Evolutionary conservation across 176 grass and related monocot genomes (phyloP), one percentile per base, ranked within the genome.

Genomic region (Oryza glumipatula): DNA sequence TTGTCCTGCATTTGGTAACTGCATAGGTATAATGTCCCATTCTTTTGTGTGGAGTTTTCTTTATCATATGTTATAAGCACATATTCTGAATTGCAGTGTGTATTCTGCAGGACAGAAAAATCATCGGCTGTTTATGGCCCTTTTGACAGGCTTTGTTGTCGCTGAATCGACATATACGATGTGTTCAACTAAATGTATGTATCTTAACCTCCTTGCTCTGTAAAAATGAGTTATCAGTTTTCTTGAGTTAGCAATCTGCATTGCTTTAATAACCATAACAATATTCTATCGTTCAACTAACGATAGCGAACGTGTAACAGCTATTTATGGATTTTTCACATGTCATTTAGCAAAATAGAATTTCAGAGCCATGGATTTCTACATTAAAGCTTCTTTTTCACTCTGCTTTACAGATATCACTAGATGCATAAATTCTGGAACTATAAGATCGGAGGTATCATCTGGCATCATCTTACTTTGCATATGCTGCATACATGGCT

Each of bases 101-200:
- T 63, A 44, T 85, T 90, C 81, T 88, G 73, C 91, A 99, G 96
- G 93, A 78, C 89, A 92, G 51, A 96, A 94, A 77, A 99, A 99
- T 43, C 91, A 94, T 61, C 86, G 82, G 43, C 56, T 99, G 4
- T 94, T 99, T 89, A 92, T 99, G 78, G 81, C 87, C 64, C 93
- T 99, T 88, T 91, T 99, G 78, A 92, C 91, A 80, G 96, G 88
- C 86, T 99, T 99, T 86, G 81, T 99, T 85, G 91, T 99, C 77
- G 86, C 90, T 81, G 96, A 99, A 85, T 92, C 96, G 12, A 94
- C 96, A 9, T 99, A 99, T 94, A 96, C 89, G 56, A 92, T 96
- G 78, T 94, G 96, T 61, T 94, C 96, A 69, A 99, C 93, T 70
- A 89, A 91, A 76, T 94, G 93, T 99, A 96, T 82, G 90, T 76